Conservation (phyloP, 2,329 filamentous ascomycete species). For the Phyllosticta citribraziliensis region DNA sequence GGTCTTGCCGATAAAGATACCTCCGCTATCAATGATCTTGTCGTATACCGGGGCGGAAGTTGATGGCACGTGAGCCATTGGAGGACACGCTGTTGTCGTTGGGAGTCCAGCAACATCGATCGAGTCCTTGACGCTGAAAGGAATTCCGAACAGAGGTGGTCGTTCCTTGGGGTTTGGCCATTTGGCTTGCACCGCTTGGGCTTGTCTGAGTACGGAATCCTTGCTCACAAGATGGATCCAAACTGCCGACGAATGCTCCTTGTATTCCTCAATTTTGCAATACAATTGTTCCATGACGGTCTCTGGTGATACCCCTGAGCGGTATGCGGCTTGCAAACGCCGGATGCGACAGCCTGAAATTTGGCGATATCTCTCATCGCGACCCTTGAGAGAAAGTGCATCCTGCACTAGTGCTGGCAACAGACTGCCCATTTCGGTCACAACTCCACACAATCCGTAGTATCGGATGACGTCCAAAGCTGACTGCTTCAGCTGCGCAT, state of each 20-base stretch:
- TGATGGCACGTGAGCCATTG: conserved; percentile 38
- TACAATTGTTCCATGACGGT: conserved; percentile 37
- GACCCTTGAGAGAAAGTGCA: not conserved
- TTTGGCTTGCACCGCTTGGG: conserved; percentile 30
- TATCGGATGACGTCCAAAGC: conserved; percentile 43
- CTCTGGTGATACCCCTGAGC: conserved; percentile 33
- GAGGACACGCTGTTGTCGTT: conserved; percentile 44
- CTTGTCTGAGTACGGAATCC: conserved; percentile 32
- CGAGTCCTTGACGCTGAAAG: conserved; percentile 49
- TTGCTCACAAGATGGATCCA: conserved; percentile 40
- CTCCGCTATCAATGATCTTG: conserved; percentile 42
- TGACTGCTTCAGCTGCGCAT: conserved; percentile 35
- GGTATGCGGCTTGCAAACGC: conserved; percentile 36
- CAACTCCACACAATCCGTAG: conserved; percentile 43
- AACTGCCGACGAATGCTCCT: conserved; percentile 37
- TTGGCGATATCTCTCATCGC: conserved; percentile 13
- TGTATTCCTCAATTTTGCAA: conserved; percentile 40
- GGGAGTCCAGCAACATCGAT: conserved; percentile 42
- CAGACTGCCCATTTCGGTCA: conserved; percentile 35
- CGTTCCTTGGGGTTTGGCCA: conserved; percentile 31
- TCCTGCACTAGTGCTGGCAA: conserved; percentile 20
- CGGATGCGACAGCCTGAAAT: conserved; percentile 35
- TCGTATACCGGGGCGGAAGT: conserved; percentile 42
- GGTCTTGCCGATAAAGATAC: conserved; percentile 49
- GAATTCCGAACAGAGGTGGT: conserved; percentile 46